A percentile compares a stretch with the other conserved stretches of the same genome.
phyloP scores from a whole-genome alignment of 1,284 basidiomycete genomes.

The Ceratobasidium sp. region DNA sequence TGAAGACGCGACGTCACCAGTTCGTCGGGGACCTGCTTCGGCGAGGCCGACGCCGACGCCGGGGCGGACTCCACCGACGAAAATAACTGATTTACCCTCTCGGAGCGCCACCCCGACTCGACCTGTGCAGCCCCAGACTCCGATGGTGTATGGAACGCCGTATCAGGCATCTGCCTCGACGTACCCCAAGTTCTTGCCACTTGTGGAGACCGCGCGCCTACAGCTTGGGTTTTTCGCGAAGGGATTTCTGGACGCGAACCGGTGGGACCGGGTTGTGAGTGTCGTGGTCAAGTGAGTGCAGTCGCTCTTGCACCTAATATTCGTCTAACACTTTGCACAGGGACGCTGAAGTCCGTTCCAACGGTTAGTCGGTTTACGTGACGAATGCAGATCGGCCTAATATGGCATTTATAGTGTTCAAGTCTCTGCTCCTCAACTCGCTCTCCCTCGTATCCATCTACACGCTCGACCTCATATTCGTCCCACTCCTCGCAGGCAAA shows the following conservation, averaged over 20 bases:
- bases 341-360: constrained; percentile 76
- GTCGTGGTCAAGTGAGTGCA: constrained; percentile 61
- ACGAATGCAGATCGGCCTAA: constrained; percentile 1
- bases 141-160: constrained; percentile 28
- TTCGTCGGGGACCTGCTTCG: not conserved
- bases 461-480: constrained; percentile 74
- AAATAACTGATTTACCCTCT: not conserved
- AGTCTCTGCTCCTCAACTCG: constrained; percentile 75
- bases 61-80: constrained; percentile 1
- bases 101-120: not conserved
- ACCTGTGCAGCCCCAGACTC: constrained; percentile 16
- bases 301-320: constrained; percentile 14
- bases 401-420: constrained; percentile 59
- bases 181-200: constrained; percentile 75
- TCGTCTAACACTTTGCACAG: constrained; percentile 55
- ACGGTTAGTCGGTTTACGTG: constrained; percentile 53
- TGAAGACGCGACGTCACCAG: not conserved
- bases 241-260: constrained; percentile 75
- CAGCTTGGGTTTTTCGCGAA: constrained; percentile 67
- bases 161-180: constrained; percentile 27
- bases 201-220: constrained; percentile 67
- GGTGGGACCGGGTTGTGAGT: constrained; percentile 72
- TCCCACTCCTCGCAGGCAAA: constrained; percentile 72
- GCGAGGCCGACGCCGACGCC: not conserved
- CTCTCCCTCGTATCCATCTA: constrained; percentile 76